phyloP scores from a whole-genome alignment of 139 green algal species.

The Micromonas pusilla region DNA sequence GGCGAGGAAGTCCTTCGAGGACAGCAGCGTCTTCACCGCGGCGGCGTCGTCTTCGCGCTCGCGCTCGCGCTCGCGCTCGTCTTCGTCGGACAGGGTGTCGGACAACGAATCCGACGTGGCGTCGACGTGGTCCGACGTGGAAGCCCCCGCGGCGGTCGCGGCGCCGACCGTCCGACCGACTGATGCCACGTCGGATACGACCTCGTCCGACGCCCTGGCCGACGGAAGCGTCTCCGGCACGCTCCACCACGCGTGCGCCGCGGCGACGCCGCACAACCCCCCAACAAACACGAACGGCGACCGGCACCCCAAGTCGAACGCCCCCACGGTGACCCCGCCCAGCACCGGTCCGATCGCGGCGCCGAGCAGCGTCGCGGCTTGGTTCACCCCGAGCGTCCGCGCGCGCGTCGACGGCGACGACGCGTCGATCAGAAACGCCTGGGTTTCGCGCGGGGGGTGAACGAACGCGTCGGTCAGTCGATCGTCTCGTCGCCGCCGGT shows the following conservation, averaged over 20 bases:
- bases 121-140: too few relatives aligned
- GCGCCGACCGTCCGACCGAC: too few relatives aligned
- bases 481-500: too few relatives aligned
- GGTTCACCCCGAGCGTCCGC: conserved; percentile 5
- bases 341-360: background rate
- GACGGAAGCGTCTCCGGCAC: conserved; percentile 1
- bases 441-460: too few relatives aligned
- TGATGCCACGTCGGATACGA: too few relatives aligned
- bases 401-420: background rate
- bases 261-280: background rate
- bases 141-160: too few relatives aligned
- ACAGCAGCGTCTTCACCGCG: background rate
- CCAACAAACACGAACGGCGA: conserved; percentile 4
- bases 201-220: too few relatives aligned
- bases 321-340: background rate
- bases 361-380: background rate
- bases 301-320: background rate
- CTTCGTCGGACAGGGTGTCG: too few relatives aligned
- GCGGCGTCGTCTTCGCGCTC: background rate
- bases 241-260: background rate
- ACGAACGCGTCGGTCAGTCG: too few relatives aligned
- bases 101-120: too few relatives aligned
- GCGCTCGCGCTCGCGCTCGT: background rate
- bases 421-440: background rate
- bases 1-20: background rate